These are phyloP conservation scores for Torrubiella hemipterigena DNA, from an alignment of 2,329 filamentous ascomycete genomes.

Conservation along the genomic window DNA sequence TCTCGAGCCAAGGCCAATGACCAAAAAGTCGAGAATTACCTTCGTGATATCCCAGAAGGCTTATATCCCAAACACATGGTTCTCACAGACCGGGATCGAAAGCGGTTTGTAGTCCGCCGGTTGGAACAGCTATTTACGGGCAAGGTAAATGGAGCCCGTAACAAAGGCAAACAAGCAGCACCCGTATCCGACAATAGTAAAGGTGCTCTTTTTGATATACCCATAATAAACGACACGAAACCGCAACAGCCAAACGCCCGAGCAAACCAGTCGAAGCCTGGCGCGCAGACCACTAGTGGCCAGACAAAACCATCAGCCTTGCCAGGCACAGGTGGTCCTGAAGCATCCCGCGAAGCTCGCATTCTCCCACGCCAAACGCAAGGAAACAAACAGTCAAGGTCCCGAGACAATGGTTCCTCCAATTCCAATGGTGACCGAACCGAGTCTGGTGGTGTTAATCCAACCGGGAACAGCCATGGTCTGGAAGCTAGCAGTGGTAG, in stretches of 20 bases:
- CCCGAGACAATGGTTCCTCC: slow-evolving; percentile 31
- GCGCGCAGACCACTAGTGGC: background rate
- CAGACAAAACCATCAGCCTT: background rate
- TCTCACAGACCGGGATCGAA: slow-evolving; percentile 63
- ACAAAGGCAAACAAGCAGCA: background rate
- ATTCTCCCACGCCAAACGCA: slow-evolving; percentile 26
- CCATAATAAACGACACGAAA: background rate
- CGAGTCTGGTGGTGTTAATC: slow-evolving; percentile 27
- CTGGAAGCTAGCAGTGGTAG: slow-evolving; percentile 29
- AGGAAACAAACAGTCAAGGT: slow-evolving; percentile 25
- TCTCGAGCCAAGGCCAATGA: slow-evolving; percentile 31
- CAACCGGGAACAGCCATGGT: slow-evolving; percentile 20
- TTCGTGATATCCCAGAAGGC: slow-evolving; percentile 61
- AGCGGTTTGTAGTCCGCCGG: slow-evolving; percentile 63
- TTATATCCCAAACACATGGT: slow-evolving; percentile 47
- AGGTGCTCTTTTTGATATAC: too few species aligned
- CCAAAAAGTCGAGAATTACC: slow-evolving; percentile 55
- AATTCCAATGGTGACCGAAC: slow-evolving; percentile 36
- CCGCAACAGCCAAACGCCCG: background rate
- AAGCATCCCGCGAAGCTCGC: slow-evolving; percentile 33
- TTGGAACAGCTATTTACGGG: slow-evolving; percentile 77
- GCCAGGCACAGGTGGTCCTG: slow-evolving; percentile 9
- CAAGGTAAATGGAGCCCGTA: slow-evolving; percentile 34
- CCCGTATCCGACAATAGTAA: too few species aligned
- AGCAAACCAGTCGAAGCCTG: background rate